Percentiles rank a stretch among this genome's conserved stretches.
These are phyloP conservation scores for Ceratobasidium sp. DNA, from an alignment of 1,284 basidiomycete species.

Conservation along the genomic window DNA sequence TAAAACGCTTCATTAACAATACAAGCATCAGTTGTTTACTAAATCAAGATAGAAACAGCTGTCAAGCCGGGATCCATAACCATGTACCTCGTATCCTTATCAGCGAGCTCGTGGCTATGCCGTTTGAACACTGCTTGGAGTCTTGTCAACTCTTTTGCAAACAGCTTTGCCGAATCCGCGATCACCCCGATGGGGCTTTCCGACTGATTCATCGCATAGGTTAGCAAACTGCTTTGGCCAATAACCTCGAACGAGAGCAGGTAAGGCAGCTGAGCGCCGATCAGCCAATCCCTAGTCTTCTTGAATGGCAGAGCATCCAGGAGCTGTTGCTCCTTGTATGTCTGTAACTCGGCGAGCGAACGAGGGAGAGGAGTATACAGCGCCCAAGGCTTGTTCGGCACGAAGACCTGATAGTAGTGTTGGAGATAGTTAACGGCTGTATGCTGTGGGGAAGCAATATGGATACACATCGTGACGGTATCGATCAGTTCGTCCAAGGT, in stretches of 20 bases:
- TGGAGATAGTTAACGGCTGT: conserved; percentile 44
- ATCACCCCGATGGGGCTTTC: conserved; percentile 4
- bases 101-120: conserved; percentile 23
- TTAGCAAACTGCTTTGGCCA: conserved; percentile 24
- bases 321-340: conserved; percentile 14
- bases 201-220: conserved; percentile 12
- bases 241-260: conserved; percentile 30
- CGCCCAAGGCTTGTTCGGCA: conserved; percentile 34
- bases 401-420: conserved; percentile 43
- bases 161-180: conserved; percentile 4
- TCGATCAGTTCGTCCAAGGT: conserved; percentile 40
- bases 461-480: conserved; percentile 42
- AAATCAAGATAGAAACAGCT: conserved; percentile 44
- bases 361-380: conserved; percentile 37
- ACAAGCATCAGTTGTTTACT: no score
- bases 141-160: conserved; percentile 3
- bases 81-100: conserved; percentile 30
- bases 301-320: conserved; percentile 42
- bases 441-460: conserved; percentile 43
- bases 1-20: no score
- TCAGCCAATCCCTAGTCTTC: conserved; percentile 40
- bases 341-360: conserved; percentile 13
- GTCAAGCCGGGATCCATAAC: conserved; percentile 25
- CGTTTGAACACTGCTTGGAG: background rate
- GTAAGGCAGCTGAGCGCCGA: conserved; percentile 34